phyloP scores from a whole-genome alignment of 768 basidiomycete species.

The Tricholoma bakamatsutake region DNA sequence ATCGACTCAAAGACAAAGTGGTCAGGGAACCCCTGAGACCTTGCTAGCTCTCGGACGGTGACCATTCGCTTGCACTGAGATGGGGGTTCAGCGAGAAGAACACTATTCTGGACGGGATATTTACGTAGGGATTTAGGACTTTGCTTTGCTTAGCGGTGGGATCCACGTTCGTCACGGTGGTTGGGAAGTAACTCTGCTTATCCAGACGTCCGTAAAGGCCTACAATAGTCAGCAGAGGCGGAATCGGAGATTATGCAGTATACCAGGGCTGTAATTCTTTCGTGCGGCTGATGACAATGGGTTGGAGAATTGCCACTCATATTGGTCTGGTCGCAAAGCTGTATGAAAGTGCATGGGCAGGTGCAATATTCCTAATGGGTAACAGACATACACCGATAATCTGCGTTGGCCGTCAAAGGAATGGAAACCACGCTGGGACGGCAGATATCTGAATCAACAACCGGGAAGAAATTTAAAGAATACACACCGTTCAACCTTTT shows the following conservation, averaged over 20 bases:
- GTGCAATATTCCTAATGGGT: not conserved
- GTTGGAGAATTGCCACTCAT: slow-evolving; percentile 58
- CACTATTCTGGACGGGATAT: slow-evolving; percentile 12
- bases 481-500: slow-evolving; percentile 54
- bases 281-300: slow-evolving; percentile 54
- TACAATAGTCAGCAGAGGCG: slow-evolving; percentile 5
- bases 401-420: slow-evolving; percentile 50
- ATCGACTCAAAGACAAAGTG: slow-evolving; percentile 55
- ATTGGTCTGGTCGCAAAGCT: slow-evolving; percentile 41
- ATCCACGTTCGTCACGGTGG: slow-evolving; percentile 73
- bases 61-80: slow-evolving; percentile 62
- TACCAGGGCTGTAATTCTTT: slow-evolving; percentile 47
- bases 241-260: slow-evolving; percentile 2
- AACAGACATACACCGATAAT: slow-evolving; percentile 49
- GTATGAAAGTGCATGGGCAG: not conserved
- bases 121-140: slow-evolving; percentile 62
- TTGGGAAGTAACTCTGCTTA: slow-evolving; percentile 51
- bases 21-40: slow-evolving; percentile 82
- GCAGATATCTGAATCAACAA: not conserved
- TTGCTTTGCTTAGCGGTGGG: slow-evolving; percentile 74
- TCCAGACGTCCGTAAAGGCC: slow-evolving; percentile 58
- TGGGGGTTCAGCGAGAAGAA: not conserved
- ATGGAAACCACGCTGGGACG: slow-evolving; percentile 51
- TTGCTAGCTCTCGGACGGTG: slow-evolving; percentile 70
- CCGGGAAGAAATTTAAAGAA: not conserved